Percentiles rank a stretch among this genome's conserved stretches.
These are phyloP conservation scores for Aspergillus calidoustus DNA, from an alignment of 2,329 filamentous ascomycete species.

Conservation along the genomic window DNA sequence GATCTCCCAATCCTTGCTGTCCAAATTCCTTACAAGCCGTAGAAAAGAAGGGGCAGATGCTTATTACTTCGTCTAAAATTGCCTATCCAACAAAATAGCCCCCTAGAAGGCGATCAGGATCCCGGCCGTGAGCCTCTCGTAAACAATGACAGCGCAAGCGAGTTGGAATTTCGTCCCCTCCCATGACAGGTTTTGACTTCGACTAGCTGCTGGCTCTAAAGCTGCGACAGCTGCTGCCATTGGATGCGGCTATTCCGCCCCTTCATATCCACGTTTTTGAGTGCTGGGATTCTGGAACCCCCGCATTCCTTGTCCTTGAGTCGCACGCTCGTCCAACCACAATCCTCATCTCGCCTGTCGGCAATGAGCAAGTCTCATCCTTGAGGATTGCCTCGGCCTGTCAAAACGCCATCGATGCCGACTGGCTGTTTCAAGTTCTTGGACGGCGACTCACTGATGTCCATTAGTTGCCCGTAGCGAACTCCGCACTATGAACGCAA, in stretches of 20 bases:
- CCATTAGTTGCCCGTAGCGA: conserved; percentile 3
- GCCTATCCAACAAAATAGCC: background rate
- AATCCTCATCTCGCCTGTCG: conserved; percentile 8
- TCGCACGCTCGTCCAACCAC: conserved; percentile 14
- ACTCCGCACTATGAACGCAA: background rate
- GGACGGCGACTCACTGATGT: conserved; percentile 19
- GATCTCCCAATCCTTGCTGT: background rate
- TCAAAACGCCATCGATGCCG: conserved; percentile 18
- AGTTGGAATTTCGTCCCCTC: background rate
- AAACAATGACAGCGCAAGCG: background rate
- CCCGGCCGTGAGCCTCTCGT: background rate
- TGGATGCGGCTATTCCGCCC: conserved; percentile 1
- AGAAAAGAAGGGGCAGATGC: background rate
- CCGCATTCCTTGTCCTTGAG: conserved; percentile 16
- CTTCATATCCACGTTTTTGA: conserved; percentile 9
- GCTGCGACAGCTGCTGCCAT: background rate
- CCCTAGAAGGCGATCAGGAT: background rate
- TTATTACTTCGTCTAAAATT: conserved; percentile 6
- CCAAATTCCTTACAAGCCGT: background rate
- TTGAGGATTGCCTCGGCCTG: conserved; percentile 34
- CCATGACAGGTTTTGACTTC: conserved; percentile 4
- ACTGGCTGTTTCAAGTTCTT: conserved; percentile 20
- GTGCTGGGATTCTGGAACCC: conserved; percentile 1
- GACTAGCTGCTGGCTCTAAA: conserved; percentile 9
- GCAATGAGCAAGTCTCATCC: conserved; percentile 13